Evolutionary conservation across 2,329 filamentous ascomycete species (phyloP).

Genomic region (Aureobasidium melanogenum): DNA sequence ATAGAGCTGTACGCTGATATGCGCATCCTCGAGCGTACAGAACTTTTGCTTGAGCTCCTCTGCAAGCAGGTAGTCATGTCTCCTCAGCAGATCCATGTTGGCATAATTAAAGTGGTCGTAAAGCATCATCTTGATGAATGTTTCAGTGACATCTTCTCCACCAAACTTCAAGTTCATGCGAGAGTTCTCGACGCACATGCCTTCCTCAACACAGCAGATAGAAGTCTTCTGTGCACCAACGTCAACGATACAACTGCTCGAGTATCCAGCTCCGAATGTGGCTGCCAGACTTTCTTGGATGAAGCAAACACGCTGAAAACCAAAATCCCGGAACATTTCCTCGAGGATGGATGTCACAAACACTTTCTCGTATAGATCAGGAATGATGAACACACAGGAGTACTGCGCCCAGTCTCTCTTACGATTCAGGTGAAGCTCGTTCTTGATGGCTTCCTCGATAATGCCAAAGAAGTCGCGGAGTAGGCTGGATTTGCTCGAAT

Average conservation of each 20-base stretch:
- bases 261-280: slow-evolving; percentile 90
- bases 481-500: slow-evolving; percentile 67
- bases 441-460: slow-evolving; percentile 74
- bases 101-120: slow-evolving; percentile 92
- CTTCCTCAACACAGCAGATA: slow-evolving; percentile 93
- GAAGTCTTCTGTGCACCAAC: slow-evolving; percentile 97
- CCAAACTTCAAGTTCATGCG: slow-evolving; percentile 92
- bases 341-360: slow-evolving; percentile 81
- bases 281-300: slow-evolving; percentile 94
- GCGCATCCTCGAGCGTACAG: slow-evolving; percentile 82
- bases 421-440: slow-evolving; percentile 69
- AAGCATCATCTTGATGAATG: slow-evolving; percentile 96
- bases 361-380: slow-evolving; percentile 89
- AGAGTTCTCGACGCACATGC: slow-evolving; percentile 88
- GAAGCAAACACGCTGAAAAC: slow-evolving; percentile 82
- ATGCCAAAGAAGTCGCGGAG: slow-evolving; percentile 83
- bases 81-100: slow-evolving; percentile 81
- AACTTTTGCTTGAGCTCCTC: slow-evolving; percentile 93
- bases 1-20: slow-evolving; percentile 78
- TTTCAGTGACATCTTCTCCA: slow-evolving; percentile 84
- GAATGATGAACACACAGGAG: slow-evolving; percentile 93
- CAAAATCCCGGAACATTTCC: slow-evolving; percentile 79
- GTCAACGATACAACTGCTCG: slow-evolving; percentile 88
- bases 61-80: slow-evolving; percentile 86
- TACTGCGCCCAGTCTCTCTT: slow-evolving; percentile 82